These are phyloP conservation scores for Lanmaoa pseudosensibilis DNA, from an alignment of 768 basidiomycete species.

Conservation along the genomic window DNA sequence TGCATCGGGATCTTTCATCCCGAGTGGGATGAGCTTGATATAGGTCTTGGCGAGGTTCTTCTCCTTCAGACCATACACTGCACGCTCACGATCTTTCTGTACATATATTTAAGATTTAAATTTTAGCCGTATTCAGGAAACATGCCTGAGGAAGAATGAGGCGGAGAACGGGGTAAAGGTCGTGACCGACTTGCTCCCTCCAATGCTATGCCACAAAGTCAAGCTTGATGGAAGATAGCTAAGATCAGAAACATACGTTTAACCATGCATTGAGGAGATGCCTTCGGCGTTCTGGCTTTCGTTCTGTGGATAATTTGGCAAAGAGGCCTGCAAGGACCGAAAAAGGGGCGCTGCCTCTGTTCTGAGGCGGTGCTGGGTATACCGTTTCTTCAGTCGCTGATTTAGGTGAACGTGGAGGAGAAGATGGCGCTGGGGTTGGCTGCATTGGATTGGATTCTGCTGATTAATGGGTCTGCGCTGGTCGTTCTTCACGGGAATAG, in stretches of 20 bases:
- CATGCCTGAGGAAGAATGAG: conserved; percentile 85
- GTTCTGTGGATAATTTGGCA: conserved; percentile 68
- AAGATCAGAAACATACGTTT: conserved; percentile 50
- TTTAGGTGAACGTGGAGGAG: conserved; percentile 49
- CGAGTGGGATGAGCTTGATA: conserved; percentile 85
- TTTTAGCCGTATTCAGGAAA: neutral
- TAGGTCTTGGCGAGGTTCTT: conserved; percentile 91
- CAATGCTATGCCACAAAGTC: conserved; percentile 58
- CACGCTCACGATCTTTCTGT: conserved; percentile 91
- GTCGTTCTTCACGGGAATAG: neutral
- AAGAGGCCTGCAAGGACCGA: conserved; percentile 69
- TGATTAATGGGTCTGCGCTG: neutral
- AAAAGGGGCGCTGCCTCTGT: conserved; percentile 69
- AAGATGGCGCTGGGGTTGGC: conserved; percentile 66
- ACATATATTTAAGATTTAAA: conserved; percentile 1
- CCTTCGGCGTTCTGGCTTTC: conserved; percentile 71
- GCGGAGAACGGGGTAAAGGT: conserved; percentile 87
- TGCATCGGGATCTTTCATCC: conserved; percentile 76
- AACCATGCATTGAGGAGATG: conserved; percentile 79
- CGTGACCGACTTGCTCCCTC: conserved; percentile 81
- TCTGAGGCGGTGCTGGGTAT: conserved; percentile 61
- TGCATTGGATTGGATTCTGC: conserved; percentile 44
- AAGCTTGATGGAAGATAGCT: neutral
- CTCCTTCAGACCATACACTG: conserved; percentile 94
- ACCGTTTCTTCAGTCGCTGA: conserved; percentile 23